These are phyloP conservation scores for Vinca major DNA, from an alignment of 305 asterid species.

Conservation along the genomic window DNA sequence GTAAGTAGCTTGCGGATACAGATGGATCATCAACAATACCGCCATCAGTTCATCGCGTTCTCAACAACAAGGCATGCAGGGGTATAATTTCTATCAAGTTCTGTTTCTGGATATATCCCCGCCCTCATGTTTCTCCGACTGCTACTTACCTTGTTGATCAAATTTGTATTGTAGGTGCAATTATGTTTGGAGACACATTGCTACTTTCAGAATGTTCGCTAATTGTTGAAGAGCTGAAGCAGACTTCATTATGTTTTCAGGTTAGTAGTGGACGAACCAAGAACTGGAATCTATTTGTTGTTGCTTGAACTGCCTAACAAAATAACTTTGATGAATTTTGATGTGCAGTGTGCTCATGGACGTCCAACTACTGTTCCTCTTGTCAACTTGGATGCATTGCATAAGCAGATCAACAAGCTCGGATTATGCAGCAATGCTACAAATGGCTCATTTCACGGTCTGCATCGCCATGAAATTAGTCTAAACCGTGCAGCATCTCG, in stretches of 20 bases:
- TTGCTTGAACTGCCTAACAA: too few relatives aligned
- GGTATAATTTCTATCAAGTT: constrained; percentile 34
- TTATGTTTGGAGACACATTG: constrained; percentile 88
- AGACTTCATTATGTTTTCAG: constrained; percentile 86
- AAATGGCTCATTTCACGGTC: constrained; percentile 58
- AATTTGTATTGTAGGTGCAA: constrained; percentile 53
- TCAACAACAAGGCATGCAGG: constrained; percentile 90
- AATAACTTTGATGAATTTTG: constrained; percentile 1
- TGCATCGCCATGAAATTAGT: constrained; percentile 45
- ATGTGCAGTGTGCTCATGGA: constrained; percentile 90
- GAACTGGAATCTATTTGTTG: too few relatives aligned
- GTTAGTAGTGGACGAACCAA: constrained; percentile 21
- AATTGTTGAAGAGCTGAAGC: constrained; percentile 79
- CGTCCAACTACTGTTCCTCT: constrained; percentile 93
- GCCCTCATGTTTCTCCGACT: background rate
- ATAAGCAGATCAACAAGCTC: constrained; percentile 41
- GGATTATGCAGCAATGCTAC: constrained; percentile 20
- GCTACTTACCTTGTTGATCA: background rate
- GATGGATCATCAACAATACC: constrained; percentile 92
- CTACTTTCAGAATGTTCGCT: constrained; percentile 91
- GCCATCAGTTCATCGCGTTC: constrained; percentile 69
- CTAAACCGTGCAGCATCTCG: constrained; percentile 49
- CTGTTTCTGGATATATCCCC: constrained; percentile 7
- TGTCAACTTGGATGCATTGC: constrained; percentile 57
- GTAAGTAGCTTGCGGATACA: constrained; percentile 69